Base-by-base conservation (phyloP, 805 yeast genomes). In the Priceomyces fermenticarens region DNA sequence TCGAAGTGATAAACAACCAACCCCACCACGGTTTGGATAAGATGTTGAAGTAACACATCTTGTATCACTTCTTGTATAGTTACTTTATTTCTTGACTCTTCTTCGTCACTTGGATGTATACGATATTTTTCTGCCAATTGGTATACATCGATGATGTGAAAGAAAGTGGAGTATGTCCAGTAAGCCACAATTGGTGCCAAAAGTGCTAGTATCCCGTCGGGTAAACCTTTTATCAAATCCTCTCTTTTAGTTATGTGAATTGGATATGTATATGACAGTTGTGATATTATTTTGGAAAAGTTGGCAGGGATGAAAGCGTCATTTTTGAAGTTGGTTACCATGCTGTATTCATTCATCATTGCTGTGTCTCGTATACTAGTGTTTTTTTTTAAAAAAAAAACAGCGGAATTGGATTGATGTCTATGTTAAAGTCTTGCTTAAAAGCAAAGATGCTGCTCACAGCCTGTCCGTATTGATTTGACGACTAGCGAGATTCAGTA, bases 41-140 rank as follows among this genome's bases (percentile, higher is more conserved):
- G 44, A 60, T 93, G 99, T 69, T 93, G 98, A 26, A 85, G 51
- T 5, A 88, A 53, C 35, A 93, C 99, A 49, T 90, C 97, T 45
- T 77, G 68, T 12, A 93, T 53, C 9, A 93, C 98, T 35, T 84
- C 85, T 3, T 54, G 38, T 40, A 81, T 63, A 0, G 86, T 57
- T 5, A 88, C 97, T 56, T 80, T 86, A 62, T 93, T 93, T 49
- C 93, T 77, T 38, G 76, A 58, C 26, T 71, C 53, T 42, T 88
- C 88, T 59, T 91, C 98, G 52, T 85, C 95, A 30, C 90, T 81
- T 14, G 98, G 90, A 61, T 93, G 99, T 39, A 93, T 88, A 50
- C 98, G 75, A 65, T 87, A 88, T 57, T 75, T 70, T 54, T 87
- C 96, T 33, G 90, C 88, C 48, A 88, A 67, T 56, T 87, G 78